Conservation (phyloP, 2,329 filamentous ascomycete species). For the Epichloe amarillans region DNA sequence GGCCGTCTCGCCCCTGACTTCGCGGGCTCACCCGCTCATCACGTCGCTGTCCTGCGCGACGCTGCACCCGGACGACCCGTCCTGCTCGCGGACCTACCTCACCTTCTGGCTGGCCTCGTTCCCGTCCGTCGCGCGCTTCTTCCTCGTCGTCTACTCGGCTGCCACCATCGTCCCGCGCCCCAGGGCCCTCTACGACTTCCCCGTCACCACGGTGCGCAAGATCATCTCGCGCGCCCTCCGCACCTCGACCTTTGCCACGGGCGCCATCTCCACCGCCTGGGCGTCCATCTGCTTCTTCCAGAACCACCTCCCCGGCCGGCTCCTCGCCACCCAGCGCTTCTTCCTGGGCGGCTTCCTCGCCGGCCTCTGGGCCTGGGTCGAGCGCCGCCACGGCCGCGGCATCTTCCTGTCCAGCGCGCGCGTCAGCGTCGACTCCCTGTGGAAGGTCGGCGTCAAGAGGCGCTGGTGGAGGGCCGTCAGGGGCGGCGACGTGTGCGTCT, state of each 20-base stretch:
- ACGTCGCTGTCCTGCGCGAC: conserved; percentile 76
- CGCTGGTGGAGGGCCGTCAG: conserved; percentile 75
- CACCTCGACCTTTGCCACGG: conserved; percentile 61
- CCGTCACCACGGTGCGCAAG: conserved; percentile 50
- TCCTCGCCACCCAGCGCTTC: conserved; percentile 73
- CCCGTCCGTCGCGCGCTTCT: conserved; percentile 63
- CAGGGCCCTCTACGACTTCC: conserved; percentile 54
- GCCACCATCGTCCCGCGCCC: conserved; percentile 55
- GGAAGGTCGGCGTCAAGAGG: conserved; percentile 88
- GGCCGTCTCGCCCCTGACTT: conserved; percentile 62
- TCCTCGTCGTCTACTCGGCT: conserved; percentile 60
- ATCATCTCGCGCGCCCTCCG: conserved; percentile 59
- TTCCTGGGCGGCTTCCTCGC: conserved; percentile 79
- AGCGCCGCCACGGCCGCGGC: conserved; percentile 47
- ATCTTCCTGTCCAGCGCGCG: conserved; percentile 71
- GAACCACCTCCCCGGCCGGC: conserved; percentile 55
- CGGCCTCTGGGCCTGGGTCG: conserved; percentile 73
- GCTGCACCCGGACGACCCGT: conserved; percentile 77
- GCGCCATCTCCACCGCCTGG: conserved; percentile 78
- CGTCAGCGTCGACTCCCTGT: conserved; percentile 67
- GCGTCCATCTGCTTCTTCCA: conserved; percentile 84
- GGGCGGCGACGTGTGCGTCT: conserved; percentile 74
- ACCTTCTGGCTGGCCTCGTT: conserved; percentile 80
- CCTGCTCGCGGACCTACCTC: conserved; percentile 74
- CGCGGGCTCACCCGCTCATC: conserved; percentile 76